phyloP scores from a whole-genome alignment of 192 early-diverging fungal species.

The Backusella psychrophila region DNA sequence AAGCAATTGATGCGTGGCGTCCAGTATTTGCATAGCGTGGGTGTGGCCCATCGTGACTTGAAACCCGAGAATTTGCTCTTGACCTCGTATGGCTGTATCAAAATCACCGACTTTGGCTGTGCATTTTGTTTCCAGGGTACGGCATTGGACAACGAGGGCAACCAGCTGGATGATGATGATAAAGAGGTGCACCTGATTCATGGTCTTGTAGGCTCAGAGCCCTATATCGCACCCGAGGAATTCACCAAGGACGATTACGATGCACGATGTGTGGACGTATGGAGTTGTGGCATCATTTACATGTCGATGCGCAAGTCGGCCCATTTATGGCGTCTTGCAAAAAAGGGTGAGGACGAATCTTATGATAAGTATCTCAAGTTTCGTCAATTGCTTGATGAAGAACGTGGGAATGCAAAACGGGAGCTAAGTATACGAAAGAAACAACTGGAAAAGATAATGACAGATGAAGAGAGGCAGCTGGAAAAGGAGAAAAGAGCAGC shows the following conservation, averaged over 20 bases:
- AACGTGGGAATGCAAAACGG: constrained; percentile 21
- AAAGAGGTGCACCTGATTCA: constrained; percentile 77
- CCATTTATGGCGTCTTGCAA: constrained; percentile 36
- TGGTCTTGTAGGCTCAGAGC: constrained; percentile 75
- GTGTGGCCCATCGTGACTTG: constrained; percentile 80
- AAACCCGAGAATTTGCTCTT: constrained; percentile 87
- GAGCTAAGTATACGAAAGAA: constrained; percentile 13
- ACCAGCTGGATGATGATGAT: constrained; percentile 54
- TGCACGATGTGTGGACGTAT: constrained; percentile 13
- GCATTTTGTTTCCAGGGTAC: constrained; percentile 66
- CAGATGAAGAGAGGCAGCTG: constrained; percentile 2
- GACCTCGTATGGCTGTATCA: constrained; percentile 60
- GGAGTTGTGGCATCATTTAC: constrained; percentile 34
- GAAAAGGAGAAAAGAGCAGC: constrained; percentile 10
- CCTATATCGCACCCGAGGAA: constrained; percentile 86
- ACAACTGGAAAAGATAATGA: background rate
- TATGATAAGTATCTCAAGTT: constrained; percentile 34
- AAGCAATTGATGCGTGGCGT: constrained; percentile 77
- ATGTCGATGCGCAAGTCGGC: constrained; percentile 34
- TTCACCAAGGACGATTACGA: constrained; percentile 45
- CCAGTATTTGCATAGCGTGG: constrained; percentile 73
- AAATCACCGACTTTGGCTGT: constrained; percentile 88
- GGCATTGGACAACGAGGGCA: background rate
- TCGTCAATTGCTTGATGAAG: constrained; percentile 26
- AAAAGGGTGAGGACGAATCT: constrained; percentile 25